Conservation (phyloP, 2,329 filamentous ascomycete genomes). For the Pyrenophora seminiperda region DNA sequence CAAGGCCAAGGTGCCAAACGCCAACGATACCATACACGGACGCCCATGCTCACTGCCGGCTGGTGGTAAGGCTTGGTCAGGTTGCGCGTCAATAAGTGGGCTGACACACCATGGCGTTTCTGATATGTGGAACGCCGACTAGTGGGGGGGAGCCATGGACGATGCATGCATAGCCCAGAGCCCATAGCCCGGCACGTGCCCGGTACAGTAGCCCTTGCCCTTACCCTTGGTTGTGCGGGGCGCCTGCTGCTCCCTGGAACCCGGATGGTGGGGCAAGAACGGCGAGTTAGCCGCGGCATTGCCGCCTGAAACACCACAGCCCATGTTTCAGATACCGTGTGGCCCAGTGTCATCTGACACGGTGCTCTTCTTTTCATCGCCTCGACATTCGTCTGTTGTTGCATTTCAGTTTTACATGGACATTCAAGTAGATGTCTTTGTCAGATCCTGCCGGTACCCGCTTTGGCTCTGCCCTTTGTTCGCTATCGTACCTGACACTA, state of each 20-base stretch:
- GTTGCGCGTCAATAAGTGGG: constrained; percentile 18
- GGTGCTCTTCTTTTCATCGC: no score
- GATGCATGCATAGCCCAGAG: constrained; percentile 8
- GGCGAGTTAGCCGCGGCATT: no score
- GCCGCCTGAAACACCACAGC: no score
- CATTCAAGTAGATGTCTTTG: background rate
- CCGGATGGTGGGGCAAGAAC: background rate
- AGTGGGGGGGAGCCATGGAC: no score
- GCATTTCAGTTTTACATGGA: no score
- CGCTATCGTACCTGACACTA: background rate
- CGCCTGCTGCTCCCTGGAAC: background rate
- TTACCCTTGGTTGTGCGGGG: background rate
- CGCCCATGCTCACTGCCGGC: constrained; percentile 1
- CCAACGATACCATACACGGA: background rate
- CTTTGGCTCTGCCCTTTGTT: background rate
- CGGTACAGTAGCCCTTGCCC: no score
- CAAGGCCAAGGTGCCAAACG: constrained; percentile 1
- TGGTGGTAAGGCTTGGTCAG: constrained; percentile 5
- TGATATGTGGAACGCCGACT: constrained; percentile 1
- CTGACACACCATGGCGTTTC: constrained; percentile 9
- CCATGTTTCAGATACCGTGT: no score
- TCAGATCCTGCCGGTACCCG: background rate
- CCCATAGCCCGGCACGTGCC: no score
- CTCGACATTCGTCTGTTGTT: no score
- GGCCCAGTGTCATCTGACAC: no score